Conservation (phyloP, 208 protist genomes). For the Paratrypanosoma confusum region DNA sequence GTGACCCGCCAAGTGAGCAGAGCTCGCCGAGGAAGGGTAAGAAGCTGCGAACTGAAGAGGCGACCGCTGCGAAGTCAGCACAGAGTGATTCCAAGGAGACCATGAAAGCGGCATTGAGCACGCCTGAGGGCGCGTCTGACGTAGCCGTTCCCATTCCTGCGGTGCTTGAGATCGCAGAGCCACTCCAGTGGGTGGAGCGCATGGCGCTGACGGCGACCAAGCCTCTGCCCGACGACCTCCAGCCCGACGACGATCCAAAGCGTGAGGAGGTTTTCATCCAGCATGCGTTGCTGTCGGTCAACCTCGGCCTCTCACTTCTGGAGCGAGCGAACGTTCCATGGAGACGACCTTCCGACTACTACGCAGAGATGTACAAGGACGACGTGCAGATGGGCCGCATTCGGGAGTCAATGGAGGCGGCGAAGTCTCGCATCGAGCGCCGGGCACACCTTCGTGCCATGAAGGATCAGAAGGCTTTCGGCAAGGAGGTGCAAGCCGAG, state of each 20-base stretch:
- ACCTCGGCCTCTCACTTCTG: slow-evolving; percentile 59
- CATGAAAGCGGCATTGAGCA: not conserved
- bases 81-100: not conserved
- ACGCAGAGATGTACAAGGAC: slow-evolving; percentile 94
- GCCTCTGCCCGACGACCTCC: slow-evolving; percentile 62
- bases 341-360: slow-evolving; percentile 89
- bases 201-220: slow-evolving; percentile 83
- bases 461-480: slow-evolving; percentile 93
- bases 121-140: slow-evolving; percentile 5
- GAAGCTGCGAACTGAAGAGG: too few relatives aligned
- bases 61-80: too few relatives aligned
- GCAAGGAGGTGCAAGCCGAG: slow-evolving; percentile 92
- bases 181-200: slow-evolving; percentile 84
- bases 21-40: too few relatives aligned
- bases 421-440: slow-evolving; percentile 67
- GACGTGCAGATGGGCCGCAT: slow-evolving; percentile 93
- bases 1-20: too few relatives aligned
- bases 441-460: slow-evolving; percentile 78
- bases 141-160: slow-evolving; percentile 4
- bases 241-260: slow-evolving; percentile 85
- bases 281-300: slow-evolving; percentile 78
- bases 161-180: slow-evolving; percentile 73
- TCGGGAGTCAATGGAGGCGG: slow-evolving; percentile 72
- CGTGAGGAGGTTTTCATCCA: slow-evolving; percentile 90
- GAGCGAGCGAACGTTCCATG: slow-evolving; percentile 73